Base-by-base conservation (phyloP, 2,329 filamentous ascomycete species). In the Aspergillus arachidicola region DNA sequence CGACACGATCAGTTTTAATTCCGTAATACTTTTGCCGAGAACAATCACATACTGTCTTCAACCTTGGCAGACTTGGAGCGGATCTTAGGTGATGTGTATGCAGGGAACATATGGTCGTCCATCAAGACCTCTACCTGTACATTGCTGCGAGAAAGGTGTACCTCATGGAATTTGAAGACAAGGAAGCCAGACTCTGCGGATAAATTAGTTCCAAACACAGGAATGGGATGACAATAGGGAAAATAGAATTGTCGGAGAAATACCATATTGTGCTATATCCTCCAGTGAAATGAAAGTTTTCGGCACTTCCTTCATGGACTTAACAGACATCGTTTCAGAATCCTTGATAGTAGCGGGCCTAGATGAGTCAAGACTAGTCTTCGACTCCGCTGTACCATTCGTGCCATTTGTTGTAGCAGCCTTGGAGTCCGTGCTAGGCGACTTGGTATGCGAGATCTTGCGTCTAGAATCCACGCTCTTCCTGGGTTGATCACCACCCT, bases 101-200 rank as follows among this genome's bases (percentile, higher is more conserved):
- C 91, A 0, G 95, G 91, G 81, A 95, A 98, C 36, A 92, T 87
- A 86, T 95, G 93, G 75, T 99, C 95, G 76, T 99, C 95, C 76
- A 98, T 95, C 66, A 94, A 83, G 9, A 99, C 87, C 76, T 99
- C 93, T 26, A 99, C 83, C 65, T 92, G 90, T 34, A 88, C 90
- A 68, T 94, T 87, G 58, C 84, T 87, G 67, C 91, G 88, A 0
- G 92, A 86, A 74, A 99, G 86, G 60, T 97, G 91, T 28, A 90
- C 93, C 65, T 98, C 94, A 75, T 97, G 87, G 62, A 99, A 87
- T 75, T 94, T 94, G 85, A 99, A 98, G 60, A 99, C 91, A 66
- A 99, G 84, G 61, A 99, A 86, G 67, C 95, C 95, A 61, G 92
- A 95, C 81, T 98, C 93, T 89, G 66, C 48, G 38, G 16, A 28